Evolutionary conservation across 768 basidiomycete species (phyloP).

Genomic region (Lepiota venenata): DNA sequence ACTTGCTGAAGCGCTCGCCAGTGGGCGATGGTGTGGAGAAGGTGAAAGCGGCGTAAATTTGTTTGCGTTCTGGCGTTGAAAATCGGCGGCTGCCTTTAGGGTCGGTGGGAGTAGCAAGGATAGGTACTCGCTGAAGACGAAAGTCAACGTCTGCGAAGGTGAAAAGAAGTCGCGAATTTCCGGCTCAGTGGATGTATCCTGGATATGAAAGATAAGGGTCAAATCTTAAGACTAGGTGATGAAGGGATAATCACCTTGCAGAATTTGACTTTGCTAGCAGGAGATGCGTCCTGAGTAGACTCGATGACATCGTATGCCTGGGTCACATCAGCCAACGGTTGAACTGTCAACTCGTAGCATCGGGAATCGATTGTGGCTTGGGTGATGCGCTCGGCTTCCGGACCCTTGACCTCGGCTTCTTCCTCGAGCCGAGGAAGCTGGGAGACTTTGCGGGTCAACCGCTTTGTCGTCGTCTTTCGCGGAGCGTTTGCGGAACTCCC

Average conservation of each 20-base stretch:
- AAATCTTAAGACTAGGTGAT: conserved; percentile 12
- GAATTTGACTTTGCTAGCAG: conserved; percentile 31
- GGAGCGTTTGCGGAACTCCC: conserved; percentile 24
- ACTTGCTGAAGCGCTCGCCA: conserved; percentile 49
- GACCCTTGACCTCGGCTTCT: conserved; percentile 26
- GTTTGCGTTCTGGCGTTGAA: conserved; percentile 72
- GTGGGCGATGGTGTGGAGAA: conserved; percentile 73
- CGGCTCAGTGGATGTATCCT: conserved; percentile 57
- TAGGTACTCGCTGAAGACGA: conserved; percentile 21
- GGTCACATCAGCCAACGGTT: conserved; percentile 74
- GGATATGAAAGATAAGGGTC: conserved; percentile 12
- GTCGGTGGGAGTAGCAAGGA: conserved; percentile 18
- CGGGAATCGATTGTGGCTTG: conserved; percentile 66
- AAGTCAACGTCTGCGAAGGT: conserved; percentile 28
- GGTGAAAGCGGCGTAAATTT: conserved; percentile 72
- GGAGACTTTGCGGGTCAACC: conserved; percentile 17
- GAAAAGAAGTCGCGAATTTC: conserved; percentile 55
- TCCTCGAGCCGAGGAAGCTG: conserved; percentile 47
- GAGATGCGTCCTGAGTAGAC: not conserved
- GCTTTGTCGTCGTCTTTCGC: conserved; percentile 35
- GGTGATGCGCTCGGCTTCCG: conserved; percentile 28
- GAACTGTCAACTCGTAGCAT: conserved; percentile 78
- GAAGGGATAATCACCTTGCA: conserved; percentile 22
- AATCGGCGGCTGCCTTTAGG: conserved; percentile 39
- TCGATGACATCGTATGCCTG: conserved; percentile 53